A percentile compares a stretch with the other conserved stretches of the same genome.
Evolutionary conservation across 2,329 filamentous ascomycete species (phyloP).

Genomic region (Ceratocystis cubensis): DNA sequence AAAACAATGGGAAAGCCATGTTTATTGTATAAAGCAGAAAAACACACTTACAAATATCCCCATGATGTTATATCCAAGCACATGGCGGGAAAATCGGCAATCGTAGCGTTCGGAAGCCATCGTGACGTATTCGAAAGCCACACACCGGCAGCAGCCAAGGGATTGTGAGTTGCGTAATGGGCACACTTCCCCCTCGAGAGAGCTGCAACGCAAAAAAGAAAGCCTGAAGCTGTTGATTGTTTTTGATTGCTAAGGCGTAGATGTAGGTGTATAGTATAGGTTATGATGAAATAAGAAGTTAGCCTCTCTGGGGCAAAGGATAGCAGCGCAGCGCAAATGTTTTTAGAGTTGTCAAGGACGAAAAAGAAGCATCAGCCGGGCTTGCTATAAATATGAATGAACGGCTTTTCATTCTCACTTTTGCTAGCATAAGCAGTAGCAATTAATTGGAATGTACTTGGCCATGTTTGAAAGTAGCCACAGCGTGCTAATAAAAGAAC

Average conservation of each 20-base stretch:
- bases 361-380: no score
- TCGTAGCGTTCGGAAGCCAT: background rate
- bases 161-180: background rate
- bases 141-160: background rate
- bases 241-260: no score
- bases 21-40: background rate
- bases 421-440: no score
- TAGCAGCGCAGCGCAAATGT: no score
- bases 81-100: background rate
- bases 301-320: no score
- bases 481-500: background rate
- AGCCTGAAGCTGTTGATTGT: background rate
- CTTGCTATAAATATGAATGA: no score
- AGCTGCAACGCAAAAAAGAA: background rate
- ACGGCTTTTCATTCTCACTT: no score
- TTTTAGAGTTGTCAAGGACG: no score
- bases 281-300: no score
- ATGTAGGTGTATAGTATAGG: no score
- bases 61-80: background rate
- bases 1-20: background rate
- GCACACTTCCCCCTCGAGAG: background rate
- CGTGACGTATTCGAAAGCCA: background rate
- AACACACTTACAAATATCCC: background rate
- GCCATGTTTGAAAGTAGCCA: background rate
- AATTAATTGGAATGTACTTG: no score